phyloP scores from a whole-genome alignment of 768 basidiomycete species.

The Psilocybe cyanescens region DNA sequence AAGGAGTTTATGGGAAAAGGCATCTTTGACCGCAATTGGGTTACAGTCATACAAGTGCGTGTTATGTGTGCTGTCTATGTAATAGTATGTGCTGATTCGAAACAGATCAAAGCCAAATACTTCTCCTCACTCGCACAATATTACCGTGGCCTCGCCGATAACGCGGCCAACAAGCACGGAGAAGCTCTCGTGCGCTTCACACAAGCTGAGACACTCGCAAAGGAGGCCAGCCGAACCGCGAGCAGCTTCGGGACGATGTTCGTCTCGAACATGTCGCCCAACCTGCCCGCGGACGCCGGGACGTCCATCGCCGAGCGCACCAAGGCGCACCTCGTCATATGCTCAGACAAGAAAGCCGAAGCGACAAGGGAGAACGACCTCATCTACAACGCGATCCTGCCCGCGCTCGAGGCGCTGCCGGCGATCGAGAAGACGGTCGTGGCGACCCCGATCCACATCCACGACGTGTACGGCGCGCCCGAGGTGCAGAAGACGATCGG shows the following conservation, averaged over 20 bases:
- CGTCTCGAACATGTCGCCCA: slow-evolving; percentile 73
- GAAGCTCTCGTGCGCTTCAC: slow-evolving; percentile 82
- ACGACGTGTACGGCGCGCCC: slow-evolving; percentile 88
- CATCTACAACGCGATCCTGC: slow-evolving; percentile 92
- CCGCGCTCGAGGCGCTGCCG: slow-evolving; percentile 77
- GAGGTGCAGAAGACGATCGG: slow-evolving; percentile 97
- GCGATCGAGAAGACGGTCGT: slow-evolving; percentile 81
- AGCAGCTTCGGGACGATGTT: slow-evolving; percentile 73
- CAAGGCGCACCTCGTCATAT: slow-evolving; percentile 80
- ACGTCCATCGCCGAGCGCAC: slow-evolving; percentile 80
- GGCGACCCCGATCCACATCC: slow-evolving; percentile 87
- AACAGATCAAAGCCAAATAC: slow-evolving; percentile 88
- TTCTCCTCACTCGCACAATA: slow-evolving; percentile 88
- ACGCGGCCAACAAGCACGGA: slow-evolving; percentile 78
- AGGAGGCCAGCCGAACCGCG: slow-evolving; percentile 78
- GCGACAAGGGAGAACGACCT: slow-evolving; percentile 93
- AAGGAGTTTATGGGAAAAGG: slow-evolving; percentile 98
- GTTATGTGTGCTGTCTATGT: background rate
- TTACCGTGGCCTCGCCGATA: slow-evolving; percentile 82
- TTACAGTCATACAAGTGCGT: slow-evolving; percentile 79
- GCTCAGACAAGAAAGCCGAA: slow-evolving; percentile 74
- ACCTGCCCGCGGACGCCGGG: slow-evolving; percentile 85
- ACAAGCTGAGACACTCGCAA: slow-evolving; percentile 77
- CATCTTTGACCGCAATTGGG: slow-evolving; percentile 94
- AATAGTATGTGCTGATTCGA: background rate